phyloP scores from a whole-genome alignment of 768 basidiomycete genomes.

The Melanogaster broomeanus region DNA sequence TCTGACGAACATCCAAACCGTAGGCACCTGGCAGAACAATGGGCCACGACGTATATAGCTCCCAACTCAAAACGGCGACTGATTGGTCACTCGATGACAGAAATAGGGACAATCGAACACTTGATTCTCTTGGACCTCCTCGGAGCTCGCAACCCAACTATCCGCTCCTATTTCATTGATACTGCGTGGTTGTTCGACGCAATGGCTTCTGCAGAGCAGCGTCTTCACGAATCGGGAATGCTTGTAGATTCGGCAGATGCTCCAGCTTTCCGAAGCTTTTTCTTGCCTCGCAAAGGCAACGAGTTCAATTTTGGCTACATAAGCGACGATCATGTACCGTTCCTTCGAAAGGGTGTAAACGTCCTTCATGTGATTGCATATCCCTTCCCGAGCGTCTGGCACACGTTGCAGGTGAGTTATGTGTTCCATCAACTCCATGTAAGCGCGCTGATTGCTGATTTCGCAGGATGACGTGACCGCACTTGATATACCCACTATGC shows the following conservation, averaged over 20 bases:
- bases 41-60: constrained; percentile 69
- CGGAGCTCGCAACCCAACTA: constrained; percentile 71
- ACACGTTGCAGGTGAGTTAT: constrained; percentile 63
- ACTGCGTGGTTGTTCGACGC: constrained; percentile 94
- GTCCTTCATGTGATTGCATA: constrained; percentile 87
- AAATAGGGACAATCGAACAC: constrained; percentile 82
- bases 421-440: background rate
- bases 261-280: constrained; percentile 62
- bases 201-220: constrained; percentile 67
- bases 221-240: constrained; percentile 65
- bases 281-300: constrained; percentile 47
- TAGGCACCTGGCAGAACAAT: constrained; percentile 88
- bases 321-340: constrained; percentile 94
- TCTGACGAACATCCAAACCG: background rate
- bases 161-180: constrained; percentile 80
- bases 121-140: constrained; percentile 92
- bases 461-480: constrained; percentile 86
- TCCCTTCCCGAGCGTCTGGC: constrained; percentile 92
- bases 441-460: constrained; percentile 1
- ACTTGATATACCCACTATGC: constrained; percentile 81
- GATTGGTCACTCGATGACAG: constrained; percentile 53
- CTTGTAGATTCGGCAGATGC: constrained; percentile 51
- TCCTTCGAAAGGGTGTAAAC: constrained; percentile 79
- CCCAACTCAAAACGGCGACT: constrained; percentile 63
- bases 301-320: constrained; percentile 57